phyloP scores from a whole-genome alignment of 2,329 filamentous ascomycete genomes.

The Talaromyces sp. region DNA sequence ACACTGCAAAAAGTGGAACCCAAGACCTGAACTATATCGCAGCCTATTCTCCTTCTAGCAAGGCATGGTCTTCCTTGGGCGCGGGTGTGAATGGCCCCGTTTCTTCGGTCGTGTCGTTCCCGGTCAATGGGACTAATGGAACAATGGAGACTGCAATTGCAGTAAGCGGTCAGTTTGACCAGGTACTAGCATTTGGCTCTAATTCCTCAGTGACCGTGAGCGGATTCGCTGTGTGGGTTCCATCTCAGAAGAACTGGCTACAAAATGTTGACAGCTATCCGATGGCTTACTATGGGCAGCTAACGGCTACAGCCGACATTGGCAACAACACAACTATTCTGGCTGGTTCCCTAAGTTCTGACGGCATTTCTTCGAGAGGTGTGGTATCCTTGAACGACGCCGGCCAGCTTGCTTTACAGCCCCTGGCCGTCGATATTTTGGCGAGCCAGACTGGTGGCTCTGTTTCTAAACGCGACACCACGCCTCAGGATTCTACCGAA shows the following conservation, averaged over 20 bases:
- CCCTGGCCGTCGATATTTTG: slow-evolving; percentile 47
- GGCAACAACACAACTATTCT: slow-evolving; percentile 57
- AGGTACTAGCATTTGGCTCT: slow-evolving; percentile 61
- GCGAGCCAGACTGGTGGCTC: slow-evolving; percentile 17
- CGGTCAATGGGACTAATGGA: slow-evolving; percentile 68
- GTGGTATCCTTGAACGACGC: slow-evolving; percentile 58
- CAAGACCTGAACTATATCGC: slow-evolving; percentile 71
- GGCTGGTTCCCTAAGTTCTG: slow-evolving; percentile 75
- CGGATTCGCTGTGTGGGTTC: slow-evolving; percentile 90
- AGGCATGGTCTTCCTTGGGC: slow-evolving; percentile 73
- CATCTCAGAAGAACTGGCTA: slow-evolving; percentile 79
- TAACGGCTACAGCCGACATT: slow-evolving; percentile 63
- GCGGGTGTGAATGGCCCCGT: slow-evolving; percentile 81
- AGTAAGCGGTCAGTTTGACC: slow-evolving; percentile 73
- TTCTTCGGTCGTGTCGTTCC: slow-evolving; percentile 66
- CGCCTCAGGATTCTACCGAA: slow-evolving; percentile 51
- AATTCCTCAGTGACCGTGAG: slow-evolving; percentile 57
- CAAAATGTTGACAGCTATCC: slow-evolving; percentile 65
- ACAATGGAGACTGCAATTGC: slow-evolving; percentile 68
- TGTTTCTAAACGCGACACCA: slow-evolving; percentile 41
- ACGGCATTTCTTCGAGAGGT: slow-evolving; percentile 66
- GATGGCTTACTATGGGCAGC: slow-evolving; percentile 63
- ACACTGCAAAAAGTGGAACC: slow-evolving; percentile 58
- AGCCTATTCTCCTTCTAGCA: slow-evolving; percentile 62
- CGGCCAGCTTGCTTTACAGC: slow-evolving; percentile 31